Percentiles rank a stretch among this genome's conserved stretches.
phyloP scores from a whole-genome alignment of 2,329 filamentous ascomycete species.

The Neonectria neomacrospora region DNA sequence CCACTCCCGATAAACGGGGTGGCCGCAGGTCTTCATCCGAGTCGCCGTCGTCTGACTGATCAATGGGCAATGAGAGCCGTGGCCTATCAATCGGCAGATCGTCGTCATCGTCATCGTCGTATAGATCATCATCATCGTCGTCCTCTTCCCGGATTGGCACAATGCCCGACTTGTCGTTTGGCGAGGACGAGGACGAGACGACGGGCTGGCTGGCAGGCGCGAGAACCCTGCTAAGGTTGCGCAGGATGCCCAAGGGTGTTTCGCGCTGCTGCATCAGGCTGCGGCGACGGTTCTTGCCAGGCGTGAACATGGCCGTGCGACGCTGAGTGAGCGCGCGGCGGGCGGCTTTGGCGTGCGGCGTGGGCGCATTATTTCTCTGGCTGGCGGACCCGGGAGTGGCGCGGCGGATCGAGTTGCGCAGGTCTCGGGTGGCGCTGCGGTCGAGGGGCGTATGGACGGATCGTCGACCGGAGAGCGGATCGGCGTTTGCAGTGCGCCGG shows the following conservation, averaged over 20 bases:
- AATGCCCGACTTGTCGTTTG: constrained; percentile 45
- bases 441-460: constrained; percentile 58
- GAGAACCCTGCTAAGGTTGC: constrained; percentile 64
- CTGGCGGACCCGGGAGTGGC: constrained; percentile 59
- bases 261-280: constrained; percentile 67
- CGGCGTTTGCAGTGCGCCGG: constrained; percentile 45
- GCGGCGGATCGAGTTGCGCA: constrained; percentile 53
- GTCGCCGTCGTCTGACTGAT: constrained; percentile 55
- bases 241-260: constrained; percentile 64
- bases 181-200: constrained; percentile 60
- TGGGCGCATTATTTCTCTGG: constrained; percentile 58
- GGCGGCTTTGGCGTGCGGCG: constrained; percentile 71
- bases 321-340: constrained; percentile 68
- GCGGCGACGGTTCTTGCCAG: constrained; percentile 67
- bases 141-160: constrained; percentile 51
- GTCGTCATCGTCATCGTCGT: constrained; percentile 63
- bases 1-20: constrained; percentile 64
- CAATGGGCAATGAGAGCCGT: constrained; percentile 65
- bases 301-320: constrained; percentile 69
- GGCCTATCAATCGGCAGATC: constrained; percentile 63
- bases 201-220: constrained; percentile 61
- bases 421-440: constrained; percentile 49
- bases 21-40: constrained; percentile 64
- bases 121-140: constrained; percentile 60
- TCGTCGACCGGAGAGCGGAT: constrained; percentile 54